These are phyloP conservation scores for Plasmopara viticola DNA, from an alignment of 352 stramenopile genomes.

Conservation along the genomic window DNA sequence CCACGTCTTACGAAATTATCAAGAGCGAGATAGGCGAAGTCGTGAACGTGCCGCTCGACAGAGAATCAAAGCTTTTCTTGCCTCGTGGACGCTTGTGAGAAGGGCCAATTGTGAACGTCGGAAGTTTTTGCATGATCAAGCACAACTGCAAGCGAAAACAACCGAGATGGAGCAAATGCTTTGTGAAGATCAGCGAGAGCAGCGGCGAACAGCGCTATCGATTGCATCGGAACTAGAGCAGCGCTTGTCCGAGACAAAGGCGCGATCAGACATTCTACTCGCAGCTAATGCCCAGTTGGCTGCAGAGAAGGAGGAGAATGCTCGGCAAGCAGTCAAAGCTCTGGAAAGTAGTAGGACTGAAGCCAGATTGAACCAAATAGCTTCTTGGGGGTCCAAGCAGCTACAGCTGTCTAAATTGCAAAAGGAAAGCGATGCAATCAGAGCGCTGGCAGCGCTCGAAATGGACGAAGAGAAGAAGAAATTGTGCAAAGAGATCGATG, in stretches of 20 bases:
- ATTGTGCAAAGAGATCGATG: constrained; percentile 14
- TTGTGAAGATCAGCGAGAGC: constrained; percentile 29
- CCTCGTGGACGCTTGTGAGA: constrained; percentile 9
- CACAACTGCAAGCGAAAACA: constrained; percentile 25
- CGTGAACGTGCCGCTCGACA: constrained; percentile 20
- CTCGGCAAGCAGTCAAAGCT: constrained; percentile 5
- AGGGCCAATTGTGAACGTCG: constrained; percentile 13
- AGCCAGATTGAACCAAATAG: constrained; percentile 26
- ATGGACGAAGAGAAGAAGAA: constrained; percentile 20
- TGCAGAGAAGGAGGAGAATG: constrained; percentile 20
- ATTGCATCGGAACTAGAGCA: constrained; percentile 11
- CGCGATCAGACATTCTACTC: constrained; percentile 14
- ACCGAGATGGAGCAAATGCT: constrained; percentile 33
- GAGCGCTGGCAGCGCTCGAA: constrained; percentile 7
- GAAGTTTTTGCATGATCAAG: constrained; percentile 10
- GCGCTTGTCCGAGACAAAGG: constrained; percentile 20
- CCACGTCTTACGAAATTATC: constrained; percentile 12
- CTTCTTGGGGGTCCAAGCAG: constrained; percentile 31
- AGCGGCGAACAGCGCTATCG: constrained; percentile 8
- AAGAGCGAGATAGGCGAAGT: constrained; percentile 9
- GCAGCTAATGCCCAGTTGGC: constrained; percentile 15
- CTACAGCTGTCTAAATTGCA: constrained; percentile 23
- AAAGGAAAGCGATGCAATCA: constrained; percentile 15
- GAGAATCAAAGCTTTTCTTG: constrained; percentile 37
- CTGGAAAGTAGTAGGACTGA: constrained; percentile 15